Percentiles rank a stretch among this genome's conserved stretches.
Evolutionary conservation across 1,284 basidiomycete species (phyloP).

Genomic region (Phlebopus sp.): DNA sequence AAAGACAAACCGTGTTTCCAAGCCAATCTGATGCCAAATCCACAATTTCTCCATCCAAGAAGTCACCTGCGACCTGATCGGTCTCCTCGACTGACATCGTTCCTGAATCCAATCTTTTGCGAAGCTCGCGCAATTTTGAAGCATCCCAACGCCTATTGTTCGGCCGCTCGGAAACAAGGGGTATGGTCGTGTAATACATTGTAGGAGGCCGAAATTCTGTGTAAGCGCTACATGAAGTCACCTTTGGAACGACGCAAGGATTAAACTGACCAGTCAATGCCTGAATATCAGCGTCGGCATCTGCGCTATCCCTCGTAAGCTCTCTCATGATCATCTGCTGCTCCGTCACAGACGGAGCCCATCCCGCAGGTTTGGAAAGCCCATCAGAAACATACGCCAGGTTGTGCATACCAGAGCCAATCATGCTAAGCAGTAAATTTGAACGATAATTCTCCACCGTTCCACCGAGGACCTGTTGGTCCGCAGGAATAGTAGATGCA

Average conservation of each 20-base stretch:
- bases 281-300: conserved; percentile 81
- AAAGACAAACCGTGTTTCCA: conserved; percentile 83
- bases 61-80: conserved; percentile 85
- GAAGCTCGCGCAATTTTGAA: conserved; percentile 89
- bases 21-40: conserved; percentile 98
- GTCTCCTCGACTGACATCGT: conserved; percentile 85
- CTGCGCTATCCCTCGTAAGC: conserved; percentile 72
- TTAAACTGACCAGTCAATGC: conserved; percentile 71
- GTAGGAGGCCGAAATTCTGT: conserved; percentile 82
- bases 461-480: conserved; percentile 88
- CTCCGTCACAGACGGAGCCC: conserved; percentile 73
- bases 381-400: conserved; percentile 51
- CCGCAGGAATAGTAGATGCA: conserved; percentile 81
- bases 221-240: conserved; percentile 9
- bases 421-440: conserved; percentile 87
- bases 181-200: conserved; percentile 93
- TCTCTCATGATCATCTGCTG: conserved; percentile 97
- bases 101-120: conserved; percentile 79
- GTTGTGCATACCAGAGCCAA: conserved; percentile 79
- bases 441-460: conserved; percentile 92
- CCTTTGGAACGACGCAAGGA: not conserved
- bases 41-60: conserved; percentile 89
- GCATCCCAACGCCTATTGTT: conserved; percentile 91
- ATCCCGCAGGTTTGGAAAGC: conserved; percentile 55
- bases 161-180: conserved; percentile 78